Percentiles rank a stretch among this genome's conserved stretches.
These are phyloP conservation scores for Trypanosoma conorhini DNA, from an alignment of 208 protist genomes.

Conservation along the genomic window DNA sequence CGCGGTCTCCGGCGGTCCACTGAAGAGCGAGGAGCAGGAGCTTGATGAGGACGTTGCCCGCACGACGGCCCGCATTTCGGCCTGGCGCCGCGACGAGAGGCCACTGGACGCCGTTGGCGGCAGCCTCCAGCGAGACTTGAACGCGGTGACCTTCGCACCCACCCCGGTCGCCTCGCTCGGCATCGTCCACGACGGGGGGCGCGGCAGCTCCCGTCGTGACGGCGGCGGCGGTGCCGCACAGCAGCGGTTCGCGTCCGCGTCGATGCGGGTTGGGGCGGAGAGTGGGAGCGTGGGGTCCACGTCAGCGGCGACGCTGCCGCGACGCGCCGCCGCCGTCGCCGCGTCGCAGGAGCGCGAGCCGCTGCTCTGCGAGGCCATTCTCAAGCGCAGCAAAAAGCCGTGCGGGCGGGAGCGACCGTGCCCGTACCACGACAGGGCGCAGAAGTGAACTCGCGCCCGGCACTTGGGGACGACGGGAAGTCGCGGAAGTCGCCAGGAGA, in stretches of 20 bases:
- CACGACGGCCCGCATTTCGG: conserved; percentile 17
- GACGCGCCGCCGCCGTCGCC: not conserved
- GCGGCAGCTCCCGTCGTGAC: not conserved
- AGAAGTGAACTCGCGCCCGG: conserved; percentile 1
- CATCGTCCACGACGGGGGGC: not conserved
- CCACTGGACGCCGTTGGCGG: conserved; percentile 1
- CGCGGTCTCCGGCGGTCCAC: conserved; percentile 1
- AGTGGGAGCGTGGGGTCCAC: not conserved
- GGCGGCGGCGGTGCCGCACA: not conserved
- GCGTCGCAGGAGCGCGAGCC: not conserved
- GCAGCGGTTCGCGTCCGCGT: conserved; percentile 5
- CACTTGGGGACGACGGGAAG: too few species aligned
- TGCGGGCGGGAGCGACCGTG: conserved; percentile 51
- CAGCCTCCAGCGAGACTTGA: conserved; percentile 9
- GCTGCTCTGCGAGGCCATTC: conserved; percentile 41
- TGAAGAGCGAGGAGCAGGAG: conserved; percentile 25
- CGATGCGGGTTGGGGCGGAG: not conserved
- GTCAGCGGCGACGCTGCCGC: conserved; percentile 6
- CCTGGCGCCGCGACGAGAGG: conserved; percentile 3
- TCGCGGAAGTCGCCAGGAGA: not conserved
- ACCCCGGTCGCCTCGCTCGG: conserved; percentile 19
- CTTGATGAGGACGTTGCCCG: conserved; percentile 27
- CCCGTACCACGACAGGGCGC: conserved; percentile 46
- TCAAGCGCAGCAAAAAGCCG: conserved; percentile 51
- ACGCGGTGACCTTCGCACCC: not conserved